A percentile compares a stretch with the other conserved stretches of the same genome.
These are phyloP conservation scores for Xylaria sp. DNA, from an alignment of 2,329 filamentous ascomycete species.

Conservation along the genomic window DNA sequence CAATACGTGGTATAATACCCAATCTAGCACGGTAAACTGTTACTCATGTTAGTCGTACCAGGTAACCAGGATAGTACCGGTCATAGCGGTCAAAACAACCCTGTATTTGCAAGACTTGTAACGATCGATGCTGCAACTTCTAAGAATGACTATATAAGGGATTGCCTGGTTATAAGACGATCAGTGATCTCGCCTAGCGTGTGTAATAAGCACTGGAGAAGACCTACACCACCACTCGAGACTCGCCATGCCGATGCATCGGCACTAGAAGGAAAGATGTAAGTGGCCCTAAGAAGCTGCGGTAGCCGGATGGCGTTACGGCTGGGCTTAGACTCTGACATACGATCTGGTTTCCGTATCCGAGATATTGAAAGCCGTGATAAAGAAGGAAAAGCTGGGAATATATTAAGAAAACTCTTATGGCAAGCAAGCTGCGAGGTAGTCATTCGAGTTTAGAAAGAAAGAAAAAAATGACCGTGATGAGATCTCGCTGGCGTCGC, in stretches of 20 bases:
- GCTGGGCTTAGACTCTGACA: slow-evolving; percentile 2
- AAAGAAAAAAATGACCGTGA: slow-evolving; percentile 2
- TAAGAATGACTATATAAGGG: not conserved
- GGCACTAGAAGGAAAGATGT: not conserved
- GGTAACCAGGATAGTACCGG: not conserved
- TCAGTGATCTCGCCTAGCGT: not conserved
- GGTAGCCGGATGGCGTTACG: slow-evolving; percentile 13
- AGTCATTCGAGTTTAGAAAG: slow-evolving; percentile 16
- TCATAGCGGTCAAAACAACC: not conserved
- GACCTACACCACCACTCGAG: not conserved
- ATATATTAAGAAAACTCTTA: not conserved
- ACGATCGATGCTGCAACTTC: not conserved
- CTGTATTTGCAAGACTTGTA: not conserved
- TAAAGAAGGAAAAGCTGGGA: slow-evolving; percentile 7
- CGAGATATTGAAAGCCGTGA: slow-evolving; percentile 4
- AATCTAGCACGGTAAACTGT: not conserved
- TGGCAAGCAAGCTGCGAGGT: slow-evolving; percentile 11
- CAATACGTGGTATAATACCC: not conserved
- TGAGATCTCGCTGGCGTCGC: slow-evolving; percentile 25
- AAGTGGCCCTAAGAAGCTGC: not conserved
- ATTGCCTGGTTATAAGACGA: slow-evolving; percentile 11
- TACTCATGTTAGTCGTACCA: slow-evolving; percentile 1
- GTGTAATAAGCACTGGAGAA: slow-evolving; percentile 3
- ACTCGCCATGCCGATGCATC: slow-evolving; percentile 2
- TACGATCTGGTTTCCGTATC: slow-evolving; percentile 8